Conservation (phyloP, 805 yeast species). For the Cyberlindnera amylophila region DNA sequence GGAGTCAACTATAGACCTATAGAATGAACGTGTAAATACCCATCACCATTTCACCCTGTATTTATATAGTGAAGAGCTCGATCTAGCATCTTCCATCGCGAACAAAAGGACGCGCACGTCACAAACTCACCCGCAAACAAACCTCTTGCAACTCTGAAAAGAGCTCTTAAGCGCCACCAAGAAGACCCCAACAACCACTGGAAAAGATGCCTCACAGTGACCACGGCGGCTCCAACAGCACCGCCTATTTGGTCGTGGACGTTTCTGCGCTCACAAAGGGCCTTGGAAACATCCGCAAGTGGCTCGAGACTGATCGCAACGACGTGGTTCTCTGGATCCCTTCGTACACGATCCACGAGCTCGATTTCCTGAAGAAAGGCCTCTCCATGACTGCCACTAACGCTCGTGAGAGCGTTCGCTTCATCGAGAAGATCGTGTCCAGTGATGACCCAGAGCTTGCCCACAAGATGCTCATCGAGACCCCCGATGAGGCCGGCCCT, state of each 20-base stretch:
- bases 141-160: no score
- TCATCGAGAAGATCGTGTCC: conserved; percentile 44
- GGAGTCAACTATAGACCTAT: neutral
- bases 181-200: no score
- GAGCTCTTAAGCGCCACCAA: no score
- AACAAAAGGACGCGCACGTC: no score
- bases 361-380: conserved; percentile 55
- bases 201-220: neutral
- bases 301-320: conserved; percentile 41
- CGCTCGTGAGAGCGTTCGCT: conserved; percentile 60
- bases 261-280: conserved; percentile 69
- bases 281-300: conserved; percentile 59
- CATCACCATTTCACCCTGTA: no score
- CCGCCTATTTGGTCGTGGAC: conserved; percentile 49
- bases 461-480: conserved; percentile 32
- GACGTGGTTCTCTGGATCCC: conserved; percentile 48
- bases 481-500: conserved; percentile 44
- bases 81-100: no score
- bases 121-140: no score
- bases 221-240: neutral
- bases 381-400: conserved; percentile 53
- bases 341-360: conserved; percentile 52
- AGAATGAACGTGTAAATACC: no score
- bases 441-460: conserved; percentile 18
- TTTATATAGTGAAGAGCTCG: no score